Conservation (phyloP, 2,329 filamentous ascomycete species). For the Sporothrix variecibatus region DNA sequence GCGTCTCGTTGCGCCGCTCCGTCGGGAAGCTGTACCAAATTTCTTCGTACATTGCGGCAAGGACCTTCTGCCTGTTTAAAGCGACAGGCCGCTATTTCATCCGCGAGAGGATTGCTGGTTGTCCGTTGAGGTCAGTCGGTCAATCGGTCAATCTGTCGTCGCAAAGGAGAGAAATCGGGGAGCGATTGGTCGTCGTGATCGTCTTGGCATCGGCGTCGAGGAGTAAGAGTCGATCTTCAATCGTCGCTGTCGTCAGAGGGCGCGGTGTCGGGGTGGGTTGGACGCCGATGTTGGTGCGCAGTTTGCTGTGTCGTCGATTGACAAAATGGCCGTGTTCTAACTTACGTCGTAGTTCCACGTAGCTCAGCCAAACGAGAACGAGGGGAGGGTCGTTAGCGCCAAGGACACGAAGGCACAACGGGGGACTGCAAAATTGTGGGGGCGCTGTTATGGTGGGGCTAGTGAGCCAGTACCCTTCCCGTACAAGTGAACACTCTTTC, state of each 20-base stretch:
- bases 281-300: background rate
- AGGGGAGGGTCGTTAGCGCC: background rate
- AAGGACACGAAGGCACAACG: slow-evolving; percentile 12
- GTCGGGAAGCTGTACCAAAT: slow-evolving; percentile 80
- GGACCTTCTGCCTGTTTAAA: background rate
- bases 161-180: background rate
- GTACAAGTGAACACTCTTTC: slow-evolving; percentile 17
- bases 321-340: background rate
- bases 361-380: slow-evolving; percentile 16
- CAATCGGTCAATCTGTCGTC: background rate
- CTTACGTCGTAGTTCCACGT: background rate
- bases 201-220: background rate
- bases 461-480: background rate
- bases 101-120: background rate
- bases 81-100: slow-evolving; percentile 11
- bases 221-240: no score
- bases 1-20: slow-evolving; percentile 50
- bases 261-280: background rate
- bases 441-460: background rate
- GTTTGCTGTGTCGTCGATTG: background rate
- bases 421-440: slow-evolving; percentile 9
- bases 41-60: slow-evolving; percentile 70
- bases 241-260: background rate
- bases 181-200: background rate
- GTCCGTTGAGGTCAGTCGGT: background rate